Evolutionary conservation across 257 asterid genomes (phyloP), one percentile per base, ranked within the genome.

Genomic region (Hygrophila difformis): DNA sequence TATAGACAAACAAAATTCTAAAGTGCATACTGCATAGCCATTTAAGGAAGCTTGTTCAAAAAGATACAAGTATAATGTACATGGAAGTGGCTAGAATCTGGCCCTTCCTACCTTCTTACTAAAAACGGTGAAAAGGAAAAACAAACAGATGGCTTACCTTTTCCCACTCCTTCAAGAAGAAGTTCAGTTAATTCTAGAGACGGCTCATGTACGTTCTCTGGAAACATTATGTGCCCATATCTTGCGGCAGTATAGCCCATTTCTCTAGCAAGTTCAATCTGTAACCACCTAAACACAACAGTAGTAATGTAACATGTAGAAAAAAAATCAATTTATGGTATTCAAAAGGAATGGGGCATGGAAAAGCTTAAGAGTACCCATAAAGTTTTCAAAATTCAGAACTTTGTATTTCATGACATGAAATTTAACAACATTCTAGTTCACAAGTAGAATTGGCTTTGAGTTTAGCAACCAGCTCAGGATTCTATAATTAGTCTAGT

Each of bases 151-250:
- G n/a, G n/a, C 72, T 55, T 60, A 68, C 98, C 98, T 76, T 80
- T 91, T 46, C 96, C 98, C 17, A 91, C 96, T 6, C 98, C 93
- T 53, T 75, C 86, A 66, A 91, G 88, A 70, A 91, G 63, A 62
- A 85, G 75, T 56, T 86, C 84, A 61, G 95, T 84, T 71, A 88
- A 78, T 60, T 78, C 74, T 14, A 91, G 74, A 61, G 81, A 87
- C 60, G 98, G 98, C 80, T 91, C 96, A 28, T 91, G 74, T n/a
- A 82, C 98, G 68, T 91, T 91, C 73, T 91, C 95, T 2, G 98
- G 98, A 65, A 91, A 91, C 98, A 91, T 86, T 36, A 91, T 94
- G 69, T 91, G 98, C 23, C 98, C 98, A 59, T 82, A 91, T 59
- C 98, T 85, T 50, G 92, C 96, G 70, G 92, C 74, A 64, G 94